Conservation (phyloP, 768 basidiomycete genomes). For the Auricularia cornea region DNA sequence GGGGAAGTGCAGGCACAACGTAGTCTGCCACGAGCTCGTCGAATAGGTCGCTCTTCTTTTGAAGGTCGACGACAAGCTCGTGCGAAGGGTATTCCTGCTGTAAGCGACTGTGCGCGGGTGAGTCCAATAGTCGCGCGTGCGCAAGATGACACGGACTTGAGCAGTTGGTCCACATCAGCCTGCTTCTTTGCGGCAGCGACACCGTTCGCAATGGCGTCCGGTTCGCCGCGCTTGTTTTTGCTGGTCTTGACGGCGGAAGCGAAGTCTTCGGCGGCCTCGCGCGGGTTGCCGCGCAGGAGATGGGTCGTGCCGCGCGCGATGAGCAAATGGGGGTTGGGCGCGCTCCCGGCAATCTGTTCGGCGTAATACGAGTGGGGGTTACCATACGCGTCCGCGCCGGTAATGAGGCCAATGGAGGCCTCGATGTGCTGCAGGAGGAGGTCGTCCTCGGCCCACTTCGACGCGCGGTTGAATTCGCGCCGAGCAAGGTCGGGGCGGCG, state of each 20-base stretch:
- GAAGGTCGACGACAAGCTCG: conserved; percentile 59
- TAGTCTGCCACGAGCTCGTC: conserved; percentile 54
- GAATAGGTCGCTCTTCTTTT: conserved; percentile 52
- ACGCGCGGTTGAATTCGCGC: conserved; percentile 75
- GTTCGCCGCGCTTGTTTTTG: conserved; percentile 42
- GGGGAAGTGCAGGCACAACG: conserved; percentile 45
- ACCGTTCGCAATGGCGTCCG: conserved; percentile 59
- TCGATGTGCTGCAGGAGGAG: conserved; percentile 85
- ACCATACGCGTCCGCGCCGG: conserved; percentile 61
- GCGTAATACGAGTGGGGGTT: conserved; percentile 59
- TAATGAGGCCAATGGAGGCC: conserved; percentile 67
- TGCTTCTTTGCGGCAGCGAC: conserved; percentile 48
- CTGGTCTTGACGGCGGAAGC: conserved; percentile 55
- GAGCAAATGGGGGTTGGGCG: conserved; percentile 63
- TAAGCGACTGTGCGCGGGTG: conserved; percentile 31
- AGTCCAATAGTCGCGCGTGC: too few species aligned
- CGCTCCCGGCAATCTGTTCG: conserved; percentile 46
- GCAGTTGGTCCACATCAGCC: conserved; percentile 55
- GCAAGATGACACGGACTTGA: too few species aligned
- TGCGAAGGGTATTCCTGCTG: conserved; percentile 51
- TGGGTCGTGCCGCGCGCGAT: conserved; percentile 74
- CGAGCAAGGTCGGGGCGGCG: conserved; percentile 80
- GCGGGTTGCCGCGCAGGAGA: conserved; percentile 65
- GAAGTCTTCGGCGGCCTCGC: conserved; percentile 70
- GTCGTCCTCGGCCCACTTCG: conserved; percentile 84